Evolutionary conservation across 2,329 filamentous ascomycete species (phyloP).

Genomic region (Coleophoma crateriformis): DNA sequence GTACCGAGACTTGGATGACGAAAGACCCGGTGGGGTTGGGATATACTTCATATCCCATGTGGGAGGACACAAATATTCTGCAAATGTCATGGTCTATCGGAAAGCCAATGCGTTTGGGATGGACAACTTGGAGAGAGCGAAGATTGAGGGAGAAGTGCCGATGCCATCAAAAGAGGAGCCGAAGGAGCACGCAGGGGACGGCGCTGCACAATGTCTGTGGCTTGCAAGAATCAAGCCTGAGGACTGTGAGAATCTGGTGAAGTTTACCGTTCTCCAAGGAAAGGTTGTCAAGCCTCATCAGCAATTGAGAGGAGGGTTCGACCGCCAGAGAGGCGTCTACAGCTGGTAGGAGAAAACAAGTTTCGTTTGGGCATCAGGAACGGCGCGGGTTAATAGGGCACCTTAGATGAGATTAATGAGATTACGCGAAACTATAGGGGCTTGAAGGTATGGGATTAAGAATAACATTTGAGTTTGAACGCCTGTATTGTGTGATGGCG

Average conservation of each 20-base stretch:
- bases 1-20: conserved; percentile 82
- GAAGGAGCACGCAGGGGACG: conserved; percentile 32
- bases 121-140: conserved; percentile 23
- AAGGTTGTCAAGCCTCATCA: conserved; percentile 87
- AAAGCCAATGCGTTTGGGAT: conserved; percentile 29
- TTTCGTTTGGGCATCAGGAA: no score
- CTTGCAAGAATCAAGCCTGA: conserved; percentile 77
- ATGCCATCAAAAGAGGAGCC: conserved; percentile 20
- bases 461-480: no score
- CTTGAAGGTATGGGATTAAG: no score
- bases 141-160: conserved; percentile 25
- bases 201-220: conserved; percentile 89
- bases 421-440: no score
- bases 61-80: conserved; percentile 92
- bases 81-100: conserved; percentile 91
- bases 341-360: conserved; percentile 64
- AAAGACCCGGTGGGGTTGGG: conserved; percentile 83
- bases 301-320: conserved; percentile 87
- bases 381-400: no score
- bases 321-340: conserved; percentile 70
- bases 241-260: conserved; percentile 88
- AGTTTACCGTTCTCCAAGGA: conserved; percentile 84
- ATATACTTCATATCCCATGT: conserved; percentile 97
- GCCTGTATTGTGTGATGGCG: no score
- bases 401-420: no score